Percentiles rank a stretch among this genome's conserved stretches.
Conservation (phyloP, 139 green algal species). For the Yamagishiella unicocca region DNA sequence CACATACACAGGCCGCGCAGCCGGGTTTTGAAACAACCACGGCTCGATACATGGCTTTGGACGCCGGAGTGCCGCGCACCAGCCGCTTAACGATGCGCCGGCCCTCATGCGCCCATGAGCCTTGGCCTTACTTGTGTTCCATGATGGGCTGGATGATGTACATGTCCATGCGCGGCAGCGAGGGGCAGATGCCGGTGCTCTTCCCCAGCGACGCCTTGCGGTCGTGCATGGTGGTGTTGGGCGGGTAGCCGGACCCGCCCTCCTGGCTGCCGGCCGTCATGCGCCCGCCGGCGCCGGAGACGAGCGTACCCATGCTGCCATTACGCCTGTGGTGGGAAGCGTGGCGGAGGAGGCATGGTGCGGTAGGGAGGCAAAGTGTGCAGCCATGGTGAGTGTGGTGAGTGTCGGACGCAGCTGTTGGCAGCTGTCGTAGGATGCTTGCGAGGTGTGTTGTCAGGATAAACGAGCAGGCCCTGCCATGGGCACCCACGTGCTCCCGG, state of each 20-base stretch:
- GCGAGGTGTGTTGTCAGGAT: too few relatives aligned
- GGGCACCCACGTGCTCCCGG: too few relatives aligned
- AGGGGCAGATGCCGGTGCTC: conserved; percentile 60
- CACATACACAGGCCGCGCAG: neutral
- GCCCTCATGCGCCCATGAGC: neutral
- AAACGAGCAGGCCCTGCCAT: too few relatives aligned
- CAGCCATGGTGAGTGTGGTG: too few relatives aligned
- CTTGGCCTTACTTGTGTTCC: conserved; percentile 63
- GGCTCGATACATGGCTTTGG: neutral
- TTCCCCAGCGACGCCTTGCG: conserved; percentile 50
- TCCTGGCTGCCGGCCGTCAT: neutral
- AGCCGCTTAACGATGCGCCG: neutral
- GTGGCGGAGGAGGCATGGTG: too few relatives aligned
- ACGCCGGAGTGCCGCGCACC: too few relatives aligned
- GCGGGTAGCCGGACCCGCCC: neutral
- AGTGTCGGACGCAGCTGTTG: too few relatives aligned
- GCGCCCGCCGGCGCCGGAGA: neutral
- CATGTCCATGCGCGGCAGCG: conserved; percentile 74
- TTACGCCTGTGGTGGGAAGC: conserved; percentile 46
- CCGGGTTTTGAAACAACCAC: too few relatives aligned
- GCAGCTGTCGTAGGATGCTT: too few relatives aligned
- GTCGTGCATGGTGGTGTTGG: conserved; percentile 25
- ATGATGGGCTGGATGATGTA: conserved; percentile 70
- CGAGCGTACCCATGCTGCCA: conserved; percentile 31
- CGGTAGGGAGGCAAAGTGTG: too few relatives aligned